Conservation (phyloP, 768 basidiomycete genomes). For the Hebeloma cylindrosporum region DNA sequence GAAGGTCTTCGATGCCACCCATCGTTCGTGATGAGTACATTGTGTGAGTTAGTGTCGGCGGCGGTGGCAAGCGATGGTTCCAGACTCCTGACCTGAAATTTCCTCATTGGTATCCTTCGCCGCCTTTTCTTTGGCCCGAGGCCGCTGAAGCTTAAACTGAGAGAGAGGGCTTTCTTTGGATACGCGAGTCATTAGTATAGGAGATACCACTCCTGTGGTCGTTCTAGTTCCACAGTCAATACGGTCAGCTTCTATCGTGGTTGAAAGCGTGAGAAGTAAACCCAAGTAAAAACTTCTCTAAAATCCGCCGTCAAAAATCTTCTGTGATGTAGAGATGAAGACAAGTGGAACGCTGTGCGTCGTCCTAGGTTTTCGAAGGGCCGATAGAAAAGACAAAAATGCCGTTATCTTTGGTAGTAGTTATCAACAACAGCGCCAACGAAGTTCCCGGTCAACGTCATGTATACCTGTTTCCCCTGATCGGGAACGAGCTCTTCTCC, state of each 20-base stretch:
- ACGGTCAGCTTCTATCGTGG: neutral
- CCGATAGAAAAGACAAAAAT: no score
- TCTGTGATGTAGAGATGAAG: no score
- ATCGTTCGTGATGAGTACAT: conserved; percentile 11
- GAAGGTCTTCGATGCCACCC: conserved; percentile 23
- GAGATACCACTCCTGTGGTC: conserved; percentile 1
- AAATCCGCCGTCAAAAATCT: no score
- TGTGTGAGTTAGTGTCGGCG: conserved; percentile 19
- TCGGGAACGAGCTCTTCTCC: conserved; percentile 5
- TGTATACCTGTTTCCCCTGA: no score
- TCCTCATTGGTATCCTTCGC: no score
- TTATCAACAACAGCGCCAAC: no score
- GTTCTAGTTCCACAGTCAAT: conserved; percentile 4
- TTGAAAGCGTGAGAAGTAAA: conserved; percentile 1
- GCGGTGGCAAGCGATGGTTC: conserved; percentile 18
- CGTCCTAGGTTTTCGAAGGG: no score
- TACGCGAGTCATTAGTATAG: conserved; percentile 3
- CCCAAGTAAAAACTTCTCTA: neutral
- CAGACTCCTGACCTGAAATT: no score
- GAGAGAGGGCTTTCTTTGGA: conserved; percentile 10
- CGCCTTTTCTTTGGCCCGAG: conserved; percentile 7
- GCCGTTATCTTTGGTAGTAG: no score
- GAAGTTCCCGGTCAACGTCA: no score
- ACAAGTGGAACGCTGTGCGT: no score
- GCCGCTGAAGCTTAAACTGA: conserved; percentile 9